A percentile compares a stretch with the other conserved stretches of the same genome.
phyloP scores from a whole-genome alignment of 148 eudicot species.

The Silene latifolia region DNA sequence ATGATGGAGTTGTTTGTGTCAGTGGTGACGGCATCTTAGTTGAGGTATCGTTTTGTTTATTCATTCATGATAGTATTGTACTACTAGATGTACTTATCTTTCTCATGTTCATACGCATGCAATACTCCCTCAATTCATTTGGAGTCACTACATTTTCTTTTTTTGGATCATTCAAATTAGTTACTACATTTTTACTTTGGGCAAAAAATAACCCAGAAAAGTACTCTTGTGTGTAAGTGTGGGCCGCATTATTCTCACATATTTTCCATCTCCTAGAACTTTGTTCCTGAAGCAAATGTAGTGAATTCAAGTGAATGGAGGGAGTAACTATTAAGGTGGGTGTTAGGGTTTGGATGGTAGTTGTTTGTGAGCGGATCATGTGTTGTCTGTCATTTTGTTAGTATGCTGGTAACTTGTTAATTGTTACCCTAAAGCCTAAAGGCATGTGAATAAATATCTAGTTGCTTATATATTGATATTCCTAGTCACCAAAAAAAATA shows the following conservation, averaged over 20 bases:
- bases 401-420: neutral
- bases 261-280: neutral
- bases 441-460: neutral
- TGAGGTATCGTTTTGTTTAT: slow-evolving; percentile 51
- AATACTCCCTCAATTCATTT: neutral
- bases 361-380: neutral
- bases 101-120: neutral
- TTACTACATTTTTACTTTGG: neutral
- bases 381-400: neutral
- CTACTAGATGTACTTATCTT: neutral
- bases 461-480: neutral
- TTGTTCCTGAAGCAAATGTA: neutral
- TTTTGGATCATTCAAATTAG: neutral
- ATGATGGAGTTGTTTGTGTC: slow-evolving; percentile 89
- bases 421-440: too few relatives aligned
- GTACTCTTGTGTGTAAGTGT: neutral
- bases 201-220: neutral
- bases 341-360: neutral
- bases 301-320: neutral
- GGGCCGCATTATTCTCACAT: neutral
- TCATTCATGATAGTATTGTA: neutral
- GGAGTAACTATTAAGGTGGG: neutral
- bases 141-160: neutral
- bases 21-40: slow-evolving; percentile 92
- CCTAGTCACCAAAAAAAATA: too few relatives aligned